These are phyloP conservation scores for Whalleya microplaca DNA, from an alignment of 2,329 filamentous ascomycete species.

Conservation along the genomic window DNA sequence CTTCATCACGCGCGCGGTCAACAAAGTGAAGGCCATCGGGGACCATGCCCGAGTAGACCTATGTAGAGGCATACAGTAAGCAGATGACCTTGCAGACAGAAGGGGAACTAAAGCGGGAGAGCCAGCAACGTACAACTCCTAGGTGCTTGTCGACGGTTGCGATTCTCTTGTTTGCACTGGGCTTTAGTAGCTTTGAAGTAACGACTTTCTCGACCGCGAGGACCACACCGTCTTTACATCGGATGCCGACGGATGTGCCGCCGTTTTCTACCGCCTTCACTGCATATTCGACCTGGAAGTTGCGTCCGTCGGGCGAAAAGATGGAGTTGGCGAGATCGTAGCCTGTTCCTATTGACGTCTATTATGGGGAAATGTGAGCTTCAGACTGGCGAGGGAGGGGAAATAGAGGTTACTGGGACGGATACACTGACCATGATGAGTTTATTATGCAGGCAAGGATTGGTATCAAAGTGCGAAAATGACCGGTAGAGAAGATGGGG, in stretches of 20 bases:
- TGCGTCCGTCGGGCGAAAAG: conserved; percentile 98
- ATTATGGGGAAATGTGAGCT: conserved; percentile 17
- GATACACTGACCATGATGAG: conserved; percentile 26
- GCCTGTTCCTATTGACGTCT: conserved; percentile 99
- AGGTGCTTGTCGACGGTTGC: conserved; percentile 91
- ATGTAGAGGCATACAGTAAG: conserved; percentile 9
- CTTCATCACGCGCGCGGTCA: conserved; percentile 91
- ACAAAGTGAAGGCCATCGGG: conserved; percentile 96
- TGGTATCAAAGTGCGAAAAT: not conserved
- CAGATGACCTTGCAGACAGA: not conserved
- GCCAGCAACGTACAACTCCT: conserved; percentile 72
- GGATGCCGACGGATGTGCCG: conserved; percentile 92
- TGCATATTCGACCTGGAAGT: conserved; percentile 99
- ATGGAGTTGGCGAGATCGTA: conserved; percentile 99
- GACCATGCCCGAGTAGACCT: conserved; percentile 93
- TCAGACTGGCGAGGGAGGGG: not conserved
- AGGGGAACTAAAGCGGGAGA: not conserved
- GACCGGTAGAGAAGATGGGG: not conserved
- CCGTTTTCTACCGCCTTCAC: conserved; percentile 98
- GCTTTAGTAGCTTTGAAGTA: conserved; percentile 92
- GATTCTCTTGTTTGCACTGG: conserved; percentile 96
- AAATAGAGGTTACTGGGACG: not conserved
- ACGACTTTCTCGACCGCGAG: conserved; percentile 97
- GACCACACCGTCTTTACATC: conserved; percentile 96
- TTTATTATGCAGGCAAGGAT: not conserved